phyloP scores from a whole-genome alignment of 768 basidiomycete genomes.

The Xerocomus spinulosus region DNA sequence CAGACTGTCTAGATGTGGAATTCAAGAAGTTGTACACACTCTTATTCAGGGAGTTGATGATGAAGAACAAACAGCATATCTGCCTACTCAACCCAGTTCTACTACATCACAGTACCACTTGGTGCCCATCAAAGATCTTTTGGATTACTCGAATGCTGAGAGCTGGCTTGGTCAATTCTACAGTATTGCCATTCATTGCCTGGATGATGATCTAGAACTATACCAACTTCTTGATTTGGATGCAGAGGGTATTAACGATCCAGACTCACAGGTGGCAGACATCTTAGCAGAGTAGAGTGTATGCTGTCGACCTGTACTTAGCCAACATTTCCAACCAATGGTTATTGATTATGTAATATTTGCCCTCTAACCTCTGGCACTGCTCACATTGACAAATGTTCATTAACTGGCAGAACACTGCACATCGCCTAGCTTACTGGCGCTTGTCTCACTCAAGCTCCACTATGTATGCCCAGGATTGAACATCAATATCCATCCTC shows the following conservation, averaged over 20 bases:
- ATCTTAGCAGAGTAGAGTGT: neutral
- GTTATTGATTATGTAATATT: neutral
- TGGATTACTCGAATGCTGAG: neutral
- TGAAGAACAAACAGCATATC: neutral
- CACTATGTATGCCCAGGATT: too few species aligned
- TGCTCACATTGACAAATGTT: too few species aligned
- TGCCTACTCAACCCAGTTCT: neutral
- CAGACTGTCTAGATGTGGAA: neutral
- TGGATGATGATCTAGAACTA: neutral
- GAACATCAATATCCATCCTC: too few species aligned
- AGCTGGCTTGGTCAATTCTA: neutral
- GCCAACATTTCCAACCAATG: neutral
- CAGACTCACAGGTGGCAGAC: neutral
- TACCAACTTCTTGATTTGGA: neutral
- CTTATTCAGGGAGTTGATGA: neutral
- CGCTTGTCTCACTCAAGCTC: too few species aligned
- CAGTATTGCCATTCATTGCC: neutral
- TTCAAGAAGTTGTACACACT: neutral
- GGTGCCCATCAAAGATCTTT: neutral
- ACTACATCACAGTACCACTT: neutral
- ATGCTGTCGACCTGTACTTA: neutral
- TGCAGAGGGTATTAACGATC: constrained; percentile 1
- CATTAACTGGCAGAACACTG: too few species aligned
- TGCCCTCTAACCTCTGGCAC: constrained; percentile 1
- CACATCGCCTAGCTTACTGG: too few species aligned